Percentiles rank a stretch among this genome's conserved stretches.
Conservation (phyloP, 2,329 filamentous ascomycete genomes). For the Beauveria rudraprayagi region DNA sequence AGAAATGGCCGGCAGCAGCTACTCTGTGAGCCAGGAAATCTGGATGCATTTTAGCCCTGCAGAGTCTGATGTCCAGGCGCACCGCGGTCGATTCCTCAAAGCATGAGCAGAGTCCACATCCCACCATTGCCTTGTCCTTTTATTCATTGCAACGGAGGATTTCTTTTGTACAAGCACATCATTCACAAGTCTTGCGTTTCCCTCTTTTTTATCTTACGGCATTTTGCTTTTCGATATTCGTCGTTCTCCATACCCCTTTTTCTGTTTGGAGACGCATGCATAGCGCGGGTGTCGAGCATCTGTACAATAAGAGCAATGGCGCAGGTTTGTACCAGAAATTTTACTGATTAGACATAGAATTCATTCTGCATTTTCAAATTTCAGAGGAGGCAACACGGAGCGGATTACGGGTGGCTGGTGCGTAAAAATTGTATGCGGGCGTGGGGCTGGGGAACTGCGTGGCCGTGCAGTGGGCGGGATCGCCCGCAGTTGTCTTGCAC, state of each 20-base stretch:
- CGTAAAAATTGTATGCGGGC: background rate
- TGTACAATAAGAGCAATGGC: background rate
- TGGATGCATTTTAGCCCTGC: conserved; percentile 26
- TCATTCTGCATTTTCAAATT: too few species aligned
- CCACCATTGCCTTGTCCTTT: background rate
- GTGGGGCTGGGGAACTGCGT: background rate
- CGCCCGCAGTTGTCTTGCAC: background rate
- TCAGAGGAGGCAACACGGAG: too few species aligned
- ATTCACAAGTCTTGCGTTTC: background rate
- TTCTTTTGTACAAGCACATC: background rate
- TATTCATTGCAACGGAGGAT: too few species aligned
- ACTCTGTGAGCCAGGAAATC: conserved; percentile 22
- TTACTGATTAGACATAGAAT: too few species aligned
- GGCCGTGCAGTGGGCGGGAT: background rate
- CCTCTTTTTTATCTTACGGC: background rate
- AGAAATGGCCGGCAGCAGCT: background rate
- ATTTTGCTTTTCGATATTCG: background rate
- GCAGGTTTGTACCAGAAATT: too few species aligned
- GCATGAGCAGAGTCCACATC: background rate
- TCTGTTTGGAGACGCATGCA: background rate
- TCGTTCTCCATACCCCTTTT: background rate
- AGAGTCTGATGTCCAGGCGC: conserved; percentile 17
- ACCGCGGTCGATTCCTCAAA: conserved; percentile 2
- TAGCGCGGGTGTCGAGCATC: background rate
- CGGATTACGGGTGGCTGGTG: background rate